Evolutionary conservation across 2,329 filamentous ascomycete species (phyloP), one percentile per base, ranked within the genome.

Genomic region (Fusarium pseudoanthophilum): DNA sequence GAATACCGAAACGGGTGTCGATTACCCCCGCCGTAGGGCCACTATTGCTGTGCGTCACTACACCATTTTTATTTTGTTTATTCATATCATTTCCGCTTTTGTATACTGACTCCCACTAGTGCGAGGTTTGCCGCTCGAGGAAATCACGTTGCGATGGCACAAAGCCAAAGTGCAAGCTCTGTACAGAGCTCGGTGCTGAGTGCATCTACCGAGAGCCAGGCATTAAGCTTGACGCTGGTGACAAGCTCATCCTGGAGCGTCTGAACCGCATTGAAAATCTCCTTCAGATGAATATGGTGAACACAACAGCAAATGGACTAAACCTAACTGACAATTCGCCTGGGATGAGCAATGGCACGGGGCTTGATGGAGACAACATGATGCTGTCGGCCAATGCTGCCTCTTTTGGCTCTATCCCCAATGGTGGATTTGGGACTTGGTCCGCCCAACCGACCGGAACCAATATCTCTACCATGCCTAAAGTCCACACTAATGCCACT

Each of bases 381-480:
- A 67, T 90, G 73, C 79, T 87, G 65, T 82, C 74, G 16, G 62
- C 83, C 52, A 84, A 81, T 71, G 79, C 83, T 30, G 79, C 79
- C 46, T 85, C 81, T 63, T 87, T 89, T 60, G 84, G 87, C 28
- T 88, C 88, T 73, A 88, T 91, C 70, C 88, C 89, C 8, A 89
- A 87, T 69, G 88, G 88, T 65, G 92, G 92, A 10, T 86, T 95
- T 71, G 92, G 92, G 11, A 93, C 92, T 7, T 95, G 92, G 92
- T 89, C 86, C 28, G 89, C 86, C 62, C 79, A 86, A 78, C 79
- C 86, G 77, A 78, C 86, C 70, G 76, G 81, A 21, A 85, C 82
- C 43, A 95, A 94, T 80, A 94, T 95, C 73, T 95, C 93, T 6
- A 94, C 92, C 32, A 95, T 95, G 93, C 93, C 93, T 28, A 95